Percentiles rank a stretch among this genome's conserved stretches.
Evolutionary conservation across 2,329 filamentous ascomycete genomes (phyloP).

Genomic region (Fusarium gaditjirri): DNA sequence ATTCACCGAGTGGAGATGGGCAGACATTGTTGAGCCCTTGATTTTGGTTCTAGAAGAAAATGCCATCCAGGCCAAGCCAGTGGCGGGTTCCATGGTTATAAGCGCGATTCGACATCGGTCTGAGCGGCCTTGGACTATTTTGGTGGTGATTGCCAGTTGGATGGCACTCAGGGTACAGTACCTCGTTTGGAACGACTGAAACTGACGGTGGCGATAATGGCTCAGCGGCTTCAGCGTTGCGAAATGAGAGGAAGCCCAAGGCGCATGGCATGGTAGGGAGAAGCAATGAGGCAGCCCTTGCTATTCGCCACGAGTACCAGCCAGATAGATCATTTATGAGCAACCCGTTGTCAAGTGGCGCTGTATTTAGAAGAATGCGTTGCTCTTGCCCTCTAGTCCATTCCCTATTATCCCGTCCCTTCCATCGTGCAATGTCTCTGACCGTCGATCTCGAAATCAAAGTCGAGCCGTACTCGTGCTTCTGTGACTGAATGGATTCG

Average conservation of each 20-base stretch:
- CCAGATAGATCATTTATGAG: background rate
- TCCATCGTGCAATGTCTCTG: background rate
- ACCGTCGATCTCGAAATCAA: conserved; percentile 7
- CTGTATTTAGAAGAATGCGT: background rate
- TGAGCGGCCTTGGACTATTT: conserved; percentile 3
- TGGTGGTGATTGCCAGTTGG: conserved; percentile 2
- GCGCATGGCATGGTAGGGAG: background rate
- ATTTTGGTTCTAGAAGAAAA: background rate
- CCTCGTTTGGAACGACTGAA: conserved; percentile 8
- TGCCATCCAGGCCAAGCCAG: conserved; percentile 4
- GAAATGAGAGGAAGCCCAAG: background rate
- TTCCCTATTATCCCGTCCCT: background rate
- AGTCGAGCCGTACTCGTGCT: conserved; percentile 18
- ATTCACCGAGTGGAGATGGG: conserved; percentile 1
- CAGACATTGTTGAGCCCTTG: background rate
- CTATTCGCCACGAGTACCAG: background rate
- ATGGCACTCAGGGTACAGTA: background rate
- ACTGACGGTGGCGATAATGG: background rate
- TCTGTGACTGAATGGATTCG: conserved; percentile 8
- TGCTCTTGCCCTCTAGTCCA: background rate
- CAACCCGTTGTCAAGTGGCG: background rate
- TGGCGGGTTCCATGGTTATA: background rate
- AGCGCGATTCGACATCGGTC: background rate
- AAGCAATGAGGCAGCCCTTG: conserved; percentile 2
- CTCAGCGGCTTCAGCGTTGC: background rate